Base-by-base conservation (phyloP, 208 protist genomes). In the Phytomonas sp. region DNA sequence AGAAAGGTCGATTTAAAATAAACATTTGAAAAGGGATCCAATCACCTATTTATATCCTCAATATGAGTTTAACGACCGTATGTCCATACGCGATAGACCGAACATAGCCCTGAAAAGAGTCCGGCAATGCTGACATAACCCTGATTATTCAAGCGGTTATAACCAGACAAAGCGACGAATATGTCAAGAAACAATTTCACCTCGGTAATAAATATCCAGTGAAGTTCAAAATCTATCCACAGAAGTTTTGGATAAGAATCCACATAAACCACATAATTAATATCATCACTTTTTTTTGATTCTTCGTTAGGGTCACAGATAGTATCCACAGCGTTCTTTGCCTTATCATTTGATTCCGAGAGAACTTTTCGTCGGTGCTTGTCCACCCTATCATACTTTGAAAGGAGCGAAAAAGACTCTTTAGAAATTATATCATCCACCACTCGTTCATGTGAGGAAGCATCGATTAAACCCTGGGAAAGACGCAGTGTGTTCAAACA, bases 1-100 rank as follows among this genome's bases (percentile, higher is more conserved):
- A 64, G 67, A 11, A 77, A 72, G 71, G 52, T 23, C 16, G 16
- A 29, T 29, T 52, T 4, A 5, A 63, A 29, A 69, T 10, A 36
- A 32, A 63, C 59, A 63, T 64, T 64, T 64, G 1, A 37, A 23
- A 16, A n/a, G 31, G 4, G 23, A 65, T 11, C 3, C 1, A 11
- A 52, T 19, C 2, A 26, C 5, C 4, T 59, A 32, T 49, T 14
- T 16, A 56, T 34, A 42, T 14, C 26, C 52, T 49, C 40, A 33
- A 70, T 32, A 33, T 37, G 16, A n/a, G 34, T 4, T 75, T 80
- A 96, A 29, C 91, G 83, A 10, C 91, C 91, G 72, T 96, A 96
- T 4, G 91, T 94, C 91, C 91, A 96, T 10, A 96, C 91, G 40
- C 91, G 82, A 66, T 96, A 96, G n/a, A 96, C 80, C 0, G 91